These are phyloP conservation scores for Catharanthus roseus DNA, from an alignment of 257 asterid species.

Conservation along the genomic window DNA sequence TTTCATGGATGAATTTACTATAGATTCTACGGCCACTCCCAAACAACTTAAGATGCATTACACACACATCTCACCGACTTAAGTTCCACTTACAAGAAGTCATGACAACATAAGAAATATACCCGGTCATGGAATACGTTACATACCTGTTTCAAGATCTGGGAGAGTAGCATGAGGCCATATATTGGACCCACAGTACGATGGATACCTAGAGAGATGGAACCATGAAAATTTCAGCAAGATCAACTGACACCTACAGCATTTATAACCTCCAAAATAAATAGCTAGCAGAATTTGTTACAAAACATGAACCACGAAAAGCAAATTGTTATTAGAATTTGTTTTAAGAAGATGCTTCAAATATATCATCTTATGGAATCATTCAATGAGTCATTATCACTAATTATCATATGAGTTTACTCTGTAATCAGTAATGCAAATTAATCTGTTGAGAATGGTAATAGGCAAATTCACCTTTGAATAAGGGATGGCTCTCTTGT, in stretches of 20 bases:
- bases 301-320: no score
- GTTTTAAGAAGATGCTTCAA: not conserved
- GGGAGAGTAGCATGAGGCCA: slow-evolving; percentile 81
- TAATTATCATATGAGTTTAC: not conserved
- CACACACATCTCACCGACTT: not conserved
- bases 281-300: no score
- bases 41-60: not conserved
- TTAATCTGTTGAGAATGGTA: not conserved
- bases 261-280: not conserved
- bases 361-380: no score
- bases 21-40: no score
- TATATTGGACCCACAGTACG: slow-evolving; percentile 76
- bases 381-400: not conserved
- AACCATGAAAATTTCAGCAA: slow-evolving; percentile 12
- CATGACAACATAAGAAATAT: not conserved
- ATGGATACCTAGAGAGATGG: slow-evolving; percentile 58
- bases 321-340: not conserved
- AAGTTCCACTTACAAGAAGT: not conserved
- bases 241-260: slow-evolving; percentile 1
- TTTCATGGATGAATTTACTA: not conserved
- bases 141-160: slow-evolving; percentile 72
- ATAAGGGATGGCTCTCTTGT: slow-evolving; percentile 57
- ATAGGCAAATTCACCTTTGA: slow-evolving; percentile 39
- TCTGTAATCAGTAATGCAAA: no score
- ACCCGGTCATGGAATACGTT: not conserved